phyloP scores from a whole-genome alignment of 768 basidiomycete species.

The Lactifluus subvellereus region DNA sequence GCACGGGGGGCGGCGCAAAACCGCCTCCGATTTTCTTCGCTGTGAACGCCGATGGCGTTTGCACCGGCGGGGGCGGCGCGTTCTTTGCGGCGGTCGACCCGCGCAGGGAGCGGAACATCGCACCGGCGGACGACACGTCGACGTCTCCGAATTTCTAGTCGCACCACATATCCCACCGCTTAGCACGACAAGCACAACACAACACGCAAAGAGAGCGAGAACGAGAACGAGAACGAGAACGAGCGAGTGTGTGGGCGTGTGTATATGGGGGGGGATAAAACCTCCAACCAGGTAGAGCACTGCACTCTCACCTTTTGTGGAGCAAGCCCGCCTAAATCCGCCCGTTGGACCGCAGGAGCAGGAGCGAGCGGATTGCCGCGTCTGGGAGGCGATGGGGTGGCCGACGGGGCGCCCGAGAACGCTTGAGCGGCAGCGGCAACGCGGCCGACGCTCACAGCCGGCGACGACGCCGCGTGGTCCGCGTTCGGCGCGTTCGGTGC shows the following conservation, averaged over 20 bases:
- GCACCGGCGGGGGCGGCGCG: slow-evolving; percentile 33
- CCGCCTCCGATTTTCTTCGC: slow-evolving; percentile 34
- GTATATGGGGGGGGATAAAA: background rate
- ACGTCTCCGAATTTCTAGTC: slow-evolving; percentile 55
- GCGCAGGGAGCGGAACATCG: slow-evolving; percentile 43
- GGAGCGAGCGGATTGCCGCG: background rate
- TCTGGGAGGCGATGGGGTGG: background rate
- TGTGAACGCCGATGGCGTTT: slow-evolving; percentile 36
- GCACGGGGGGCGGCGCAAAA: slow-evolving; percentile 50
- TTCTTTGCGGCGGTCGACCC: slow-evolving; percentile 39
- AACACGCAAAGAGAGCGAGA: background rate
- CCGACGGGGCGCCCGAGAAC: background rate
- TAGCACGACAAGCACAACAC: background rate
- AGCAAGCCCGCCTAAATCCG: background rate
- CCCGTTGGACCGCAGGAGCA: background rate
- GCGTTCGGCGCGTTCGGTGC: background rate
- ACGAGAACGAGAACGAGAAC: no score
- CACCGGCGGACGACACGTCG: slow-evolving; percentile 46
- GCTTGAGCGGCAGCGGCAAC: slow-evolving; percentile 18
- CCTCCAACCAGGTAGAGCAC: no score
- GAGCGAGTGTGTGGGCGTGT: background rate
- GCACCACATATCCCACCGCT: background rate
- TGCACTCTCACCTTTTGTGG: slow-evolving; percentile 12
- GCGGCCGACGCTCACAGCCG: background rate
- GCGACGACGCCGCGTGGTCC: background rate